These are phyloP conservation scores for Lactarius akahatsu DNA, from an alignment of 768 basidiomycete species.

Conservation along the genomic window DNA sequence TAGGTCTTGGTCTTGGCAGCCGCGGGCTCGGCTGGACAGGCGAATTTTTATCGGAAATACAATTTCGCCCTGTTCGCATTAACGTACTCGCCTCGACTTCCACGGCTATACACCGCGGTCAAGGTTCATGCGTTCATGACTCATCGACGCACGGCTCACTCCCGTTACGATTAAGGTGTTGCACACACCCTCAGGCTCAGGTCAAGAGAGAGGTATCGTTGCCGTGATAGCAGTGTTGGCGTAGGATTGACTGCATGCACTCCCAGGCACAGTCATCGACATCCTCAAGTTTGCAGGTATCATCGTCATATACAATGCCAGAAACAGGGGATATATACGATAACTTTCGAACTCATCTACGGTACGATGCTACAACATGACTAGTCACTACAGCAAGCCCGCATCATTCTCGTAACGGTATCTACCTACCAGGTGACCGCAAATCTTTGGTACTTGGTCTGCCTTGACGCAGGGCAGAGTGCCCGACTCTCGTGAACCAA, in stretches of 20 bases:
- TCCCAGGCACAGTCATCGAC: background rate
- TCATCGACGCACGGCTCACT: background rate
- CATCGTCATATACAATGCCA: background rate
- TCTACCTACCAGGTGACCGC: background rate
- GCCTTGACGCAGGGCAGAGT: background rate
- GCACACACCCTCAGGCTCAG: too few species aligned
- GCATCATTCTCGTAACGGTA: background rate
- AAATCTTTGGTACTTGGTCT: too few species aligned
- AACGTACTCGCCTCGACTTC: background rate
- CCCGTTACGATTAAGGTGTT: background rate
- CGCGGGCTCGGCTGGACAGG: background rate
- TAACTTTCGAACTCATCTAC: background rate
- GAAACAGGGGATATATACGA: background rate
- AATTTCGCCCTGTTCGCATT: too few species aligned
- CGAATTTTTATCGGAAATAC: background rate
- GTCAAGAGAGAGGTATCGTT: background rate
- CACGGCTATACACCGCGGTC: background rate
- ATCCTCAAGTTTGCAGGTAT: background rate
- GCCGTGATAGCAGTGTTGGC: background rate
- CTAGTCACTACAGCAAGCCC: too few species aligned
- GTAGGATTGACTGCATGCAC: background rate
- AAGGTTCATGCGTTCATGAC: background rate
- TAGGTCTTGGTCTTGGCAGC: background rate
- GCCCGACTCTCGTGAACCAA: background rate
- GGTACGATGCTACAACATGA: background rate